Conservation (phyloP, 768 basidiomycete genomes). For the Rhizopogon sp. region DNA sequence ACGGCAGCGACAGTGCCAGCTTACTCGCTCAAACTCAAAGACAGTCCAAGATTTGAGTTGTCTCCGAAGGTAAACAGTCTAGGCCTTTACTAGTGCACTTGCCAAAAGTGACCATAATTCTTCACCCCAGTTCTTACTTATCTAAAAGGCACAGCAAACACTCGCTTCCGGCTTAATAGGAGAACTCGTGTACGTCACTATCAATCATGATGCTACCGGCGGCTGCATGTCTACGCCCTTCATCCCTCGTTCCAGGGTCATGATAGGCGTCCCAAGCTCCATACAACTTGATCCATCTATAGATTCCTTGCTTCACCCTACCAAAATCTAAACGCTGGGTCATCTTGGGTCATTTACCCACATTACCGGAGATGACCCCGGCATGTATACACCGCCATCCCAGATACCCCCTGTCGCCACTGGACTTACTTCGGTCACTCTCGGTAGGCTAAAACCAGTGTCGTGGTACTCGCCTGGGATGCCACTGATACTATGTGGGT, state of each 20-base stretch:
- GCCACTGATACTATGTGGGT: background rate
- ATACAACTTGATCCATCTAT: background rate
- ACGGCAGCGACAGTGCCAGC: no score
- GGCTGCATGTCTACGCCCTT: background rate
- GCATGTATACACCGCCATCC: background rate
- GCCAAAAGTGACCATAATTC: no score
- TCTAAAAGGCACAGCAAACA: background rate
- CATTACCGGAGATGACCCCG: background rate
- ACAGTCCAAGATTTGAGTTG: background rate
- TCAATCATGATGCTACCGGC: background rate
- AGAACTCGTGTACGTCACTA: background rate
- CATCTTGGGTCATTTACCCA: background rate
- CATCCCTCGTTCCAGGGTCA: background rate
- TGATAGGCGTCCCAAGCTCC: background rate
- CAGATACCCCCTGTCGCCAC: background rate
- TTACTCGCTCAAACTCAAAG: no score
- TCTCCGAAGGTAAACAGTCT: background rate
- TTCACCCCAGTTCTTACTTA: background rate
- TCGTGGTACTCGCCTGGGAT: background rate
- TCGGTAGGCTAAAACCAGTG: background rate
- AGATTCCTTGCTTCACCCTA: background rate
- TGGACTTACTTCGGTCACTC: background rate
- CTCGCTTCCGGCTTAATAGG: background rate
- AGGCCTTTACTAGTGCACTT: background rate
- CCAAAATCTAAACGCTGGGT: background rate